phyloP scores from a whole-genome alignment of 129 eudicot species.

The Kitagawia praeruptora region DNA sequence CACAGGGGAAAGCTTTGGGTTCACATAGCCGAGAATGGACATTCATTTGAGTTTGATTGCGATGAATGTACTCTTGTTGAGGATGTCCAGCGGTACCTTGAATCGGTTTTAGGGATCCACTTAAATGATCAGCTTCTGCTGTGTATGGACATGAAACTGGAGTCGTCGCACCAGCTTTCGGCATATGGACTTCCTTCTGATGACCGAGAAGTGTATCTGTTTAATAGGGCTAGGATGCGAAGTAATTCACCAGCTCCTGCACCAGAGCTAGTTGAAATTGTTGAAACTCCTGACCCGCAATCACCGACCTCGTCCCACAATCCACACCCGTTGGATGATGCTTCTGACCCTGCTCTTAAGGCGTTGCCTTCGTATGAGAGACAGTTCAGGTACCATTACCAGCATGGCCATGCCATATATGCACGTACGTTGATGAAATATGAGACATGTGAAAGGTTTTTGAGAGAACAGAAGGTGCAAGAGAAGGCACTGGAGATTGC shows the following conservation, averaged over 20 bases:
- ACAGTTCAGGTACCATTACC: conserved; percentile 81
- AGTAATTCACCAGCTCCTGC: conserved; percentile 53
- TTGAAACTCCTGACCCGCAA: conserved; percentile 51
- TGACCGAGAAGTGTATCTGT: conserved; percentile 67
- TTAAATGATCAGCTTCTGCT: conserved; percentile 73
- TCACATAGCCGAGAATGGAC: conserved; percentile 91
- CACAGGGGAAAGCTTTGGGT: conserved; percentile 68
- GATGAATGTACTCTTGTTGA: conserved; percentile 72
- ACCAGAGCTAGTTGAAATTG: conserved; percentile 43
- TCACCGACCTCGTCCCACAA: conserved; percentile 43
- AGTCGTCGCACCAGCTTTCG: conserved; percentile 57
- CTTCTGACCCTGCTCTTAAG: conserved; percentile 84
- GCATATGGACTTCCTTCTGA: conserved; percentile 70
- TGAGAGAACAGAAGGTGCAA: conserved; percentile 73
- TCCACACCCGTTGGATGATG: conserved; percentile 77
- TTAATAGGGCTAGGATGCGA: conserved; percentile 72
- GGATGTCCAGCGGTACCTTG: conserved; percentile 57
- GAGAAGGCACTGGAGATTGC: conserved; percentile 95
- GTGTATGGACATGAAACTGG: conserved; percentile 75
- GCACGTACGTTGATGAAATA: conserved; percentile 40
- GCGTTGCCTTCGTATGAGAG: conserved; percentile 80
- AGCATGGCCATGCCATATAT: conserved; percentile 55
- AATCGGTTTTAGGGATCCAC: conserved; percentile 56
- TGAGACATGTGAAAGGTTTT: conserved; percentile 57
- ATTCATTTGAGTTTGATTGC: conserved; percentile 67